phyloP scores from a whole-genome alignment of 306 rosid species.

The Cyclanthera cordifolia region DNA sequence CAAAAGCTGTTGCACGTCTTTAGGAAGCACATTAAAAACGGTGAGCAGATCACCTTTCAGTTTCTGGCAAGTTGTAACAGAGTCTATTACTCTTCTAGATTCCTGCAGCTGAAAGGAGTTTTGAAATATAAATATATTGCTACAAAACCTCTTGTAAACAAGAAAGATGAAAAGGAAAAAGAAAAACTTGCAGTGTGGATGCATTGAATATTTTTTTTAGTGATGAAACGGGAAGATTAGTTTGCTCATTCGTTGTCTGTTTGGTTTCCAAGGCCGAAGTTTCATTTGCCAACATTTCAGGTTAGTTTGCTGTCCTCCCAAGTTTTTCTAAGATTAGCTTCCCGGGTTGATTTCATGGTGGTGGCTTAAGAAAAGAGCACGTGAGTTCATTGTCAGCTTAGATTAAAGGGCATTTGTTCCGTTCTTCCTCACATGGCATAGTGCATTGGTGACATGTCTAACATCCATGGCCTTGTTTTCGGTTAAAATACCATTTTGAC shows the following conservation, averaged over 20 bases:
- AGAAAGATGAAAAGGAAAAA: neutral
- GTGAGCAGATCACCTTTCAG: slow-evolving; percentile 46
- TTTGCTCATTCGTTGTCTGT: neutral
- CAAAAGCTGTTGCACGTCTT: slow-evolving; percentile 73
- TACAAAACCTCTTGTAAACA: slow-evolving; percentile 12
- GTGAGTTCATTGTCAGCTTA: neutral
- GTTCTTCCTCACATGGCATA: neutral
- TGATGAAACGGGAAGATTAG: neutral
- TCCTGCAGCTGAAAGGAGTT: slow-evolving; percentile 45
- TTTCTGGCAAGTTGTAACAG: slow-evolving; percentile 36
- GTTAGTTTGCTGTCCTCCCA: neutral
- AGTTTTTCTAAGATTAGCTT: neutral
- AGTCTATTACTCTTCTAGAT: slow-evolving; percentile 42
- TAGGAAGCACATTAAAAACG: slow-evolving; percentile 59
- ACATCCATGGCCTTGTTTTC: too few relatives aligned
- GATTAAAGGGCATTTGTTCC: neutral
- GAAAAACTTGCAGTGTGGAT: neutral
- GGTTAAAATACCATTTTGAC: too few relatives aligned
- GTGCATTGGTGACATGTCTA: neutral
- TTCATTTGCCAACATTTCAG: neutral
- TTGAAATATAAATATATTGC: slow-evolving; percentile 18
- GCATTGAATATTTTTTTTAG: neutral
- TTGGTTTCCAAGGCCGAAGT: neutral
- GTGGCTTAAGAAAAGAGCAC: too few relatives aligned
- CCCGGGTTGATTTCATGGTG: neutral